Evolutionary conservation across 2,329 filamentous ascomycete genomes (phyloP).

Genomic region (Phyllosticta citriasiana): DNA sequence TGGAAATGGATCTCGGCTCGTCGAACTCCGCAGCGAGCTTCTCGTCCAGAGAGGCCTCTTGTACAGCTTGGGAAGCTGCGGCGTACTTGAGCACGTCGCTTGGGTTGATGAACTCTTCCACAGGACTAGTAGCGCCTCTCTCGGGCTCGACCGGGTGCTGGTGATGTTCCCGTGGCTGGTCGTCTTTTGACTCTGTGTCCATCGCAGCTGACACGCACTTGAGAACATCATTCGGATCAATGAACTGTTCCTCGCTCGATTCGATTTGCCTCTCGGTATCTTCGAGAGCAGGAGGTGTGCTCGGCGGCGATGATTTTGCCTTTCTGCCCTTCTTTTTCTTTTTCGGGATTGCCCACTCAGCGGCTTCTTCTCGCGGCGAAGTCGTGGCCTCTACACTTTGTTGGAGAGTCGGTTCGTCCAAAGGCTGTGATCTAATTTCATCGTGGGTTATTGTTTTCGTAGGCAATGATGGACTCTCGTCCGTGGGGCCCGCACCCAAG

Average conservation of each 20-base stretch:
- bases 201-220: background rate
- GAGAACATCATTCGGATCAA: background rate
- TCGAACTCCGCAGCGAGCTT: background rate
- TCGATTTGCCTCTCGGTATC: background rate
- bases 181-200: background rate
- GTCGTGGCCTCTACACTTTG: background rate
- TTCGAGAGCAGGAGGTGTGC: background rate
- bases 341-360: background rate
- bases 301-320: background rate
- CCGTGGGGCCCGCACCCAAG: no score
- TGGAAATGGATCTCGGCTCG: background rate
- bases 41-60: background rate
- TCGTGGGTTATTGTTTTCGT: background rate
- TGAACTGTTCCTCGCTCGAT: background rate
- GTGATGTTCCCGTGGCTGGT: background rate
- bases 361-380: background rate
- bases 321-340: background rate
- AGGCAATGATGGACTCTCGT: background rate
- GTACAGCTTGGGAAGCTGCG: background rate
- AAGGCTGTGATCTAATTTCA: background rate
- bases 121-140: background rate
- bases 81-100: background rate
- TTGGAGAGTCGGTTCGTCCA: background rate
- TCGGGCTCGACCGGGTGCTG: background rate
- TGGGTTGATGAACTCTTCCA: background rate